A percentile compares a stretch with the other conserved stretches of the same genome.
phyloP scores from a whole-genome alignment of 176 grass and related monocot genomes.

The Melocanna baccifera region DNA sequence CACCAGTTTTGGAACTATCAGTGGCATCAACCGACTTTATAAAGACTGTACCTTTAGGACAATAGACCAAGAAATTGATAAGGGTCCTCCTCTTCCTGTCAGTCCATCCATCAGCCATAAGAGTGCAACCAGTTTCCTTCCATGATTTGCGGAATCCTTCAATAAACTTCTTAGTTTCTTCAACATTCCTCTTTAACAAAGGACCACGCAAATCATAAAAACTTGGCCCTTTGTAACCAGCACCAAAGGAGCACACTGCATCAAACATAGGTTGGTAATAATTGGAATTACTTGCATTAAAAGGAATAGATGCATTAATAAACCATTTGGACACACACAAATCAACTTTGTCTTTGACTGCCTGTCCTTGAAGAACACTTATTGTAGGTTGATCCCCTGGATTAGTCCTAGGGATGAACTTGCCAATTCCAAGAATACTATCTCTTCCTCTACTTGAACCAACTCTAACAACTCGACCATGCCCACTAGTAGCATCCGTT shows the following conservation, averaged over 20 bases:
- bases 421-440: too few species aligned
- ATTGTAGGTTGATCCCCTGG: not conserved
- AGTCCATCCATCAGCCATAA: constrained; percentile 28
- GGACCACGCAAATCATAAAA: not conserved
- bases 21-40: constrained; percentile 14
- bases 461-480: too few species aligned
- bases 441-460: too few species aligned
- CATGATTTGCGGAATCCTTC: not conserved
- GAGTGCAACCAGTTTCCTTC: constrained; percentile 16
- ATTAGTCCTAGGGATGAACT: too few species aligned
- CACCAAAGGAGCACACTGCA: not conserved
- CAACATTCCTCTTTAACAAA: not conserved
- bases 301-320: constrained; percentile 12
- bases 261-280: not conserved
- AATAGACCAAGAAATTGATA: constrained; percentile 9
- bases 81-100: not conserved
- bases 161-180: not conserved
- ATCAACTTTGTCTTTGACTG: not conserved
- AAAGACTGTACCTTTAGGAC: not conserved
- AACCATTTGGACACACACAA: not conserved
- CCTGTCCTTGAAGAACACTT: not conserved
- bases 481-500: too few species aligned
- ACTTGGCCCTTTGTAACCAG: not conserved
- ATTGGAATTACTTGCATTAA: constrained; percentile 5
- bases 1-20: not conserved